These are phyloP conservation scores for Apiospora rasikravindrae DNA, from an alignment of 2,329 filamentous ascomycete species.

Conservation along the genomic window DNA sequence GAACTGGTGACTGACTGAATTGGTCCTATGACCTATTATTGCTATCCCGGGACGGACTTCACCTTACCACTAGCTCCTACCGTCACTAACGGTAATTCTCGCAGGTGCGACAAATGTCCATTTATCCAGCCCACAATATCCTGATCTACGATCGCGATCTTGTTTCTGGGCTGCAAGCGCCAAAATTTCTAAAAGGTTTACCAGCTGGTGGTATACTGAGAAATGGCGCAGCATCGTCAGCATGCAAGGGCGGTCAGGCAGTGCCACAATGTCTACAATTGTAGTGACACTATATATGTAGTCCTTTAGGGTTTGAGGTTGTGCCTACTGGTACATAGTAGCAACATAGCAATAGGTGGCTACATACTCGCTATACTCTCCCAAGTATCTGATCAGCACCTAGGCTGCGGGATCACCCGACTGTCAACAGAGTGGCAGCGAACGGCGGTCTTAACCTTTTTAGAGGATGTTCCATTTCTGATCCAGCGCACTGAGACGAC, in stretches of 20 bases:
- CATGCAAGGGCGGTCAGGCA: not conserved
- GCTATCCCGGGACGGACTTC: not conserved
- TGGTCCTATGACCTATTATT: not conserved
- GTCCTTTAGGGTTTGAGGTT: not conserved
- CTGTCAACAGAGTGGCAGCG: conserved; percentile 10
- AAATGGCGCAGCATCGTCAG: conserved; percentile 11
- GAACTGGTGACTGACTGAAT: not conserved
- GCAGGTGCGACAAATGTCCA: not conserved
- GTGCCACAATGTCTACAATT: not conserved
- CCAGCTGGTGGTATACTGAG: not conserved
- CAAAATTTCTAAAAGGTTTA: not conserved
- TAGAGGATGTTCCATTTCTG: not conserved
- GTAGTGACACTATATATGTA: not conserved
- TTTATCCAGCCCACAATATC: not conserved
- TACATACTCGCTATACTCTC: not conserved
- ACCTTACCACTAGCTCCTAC: not conserved
- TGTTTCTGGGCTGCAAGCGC: conserved; percentile 7
- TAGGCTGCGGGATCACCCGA: conserved; percentile 7
- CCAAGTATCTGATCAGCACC: not conserved
- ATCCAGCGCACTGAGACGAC: not conserved
- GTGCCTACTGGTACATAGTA: not conserved
- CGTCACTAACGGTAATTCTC: conserved; percentile 4
- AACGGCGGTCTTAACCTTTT: not conserved
- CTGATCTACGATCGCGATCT: conserved; percentile 14
- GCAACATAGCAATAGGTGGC: not conserved